Evolutionary conservation across 225 moss, liverwort and hornwort genomes (phyloP), one percentile per base, ranked within the genome.

Genomic region (Rhytidiadelphus loreus): DNA sequence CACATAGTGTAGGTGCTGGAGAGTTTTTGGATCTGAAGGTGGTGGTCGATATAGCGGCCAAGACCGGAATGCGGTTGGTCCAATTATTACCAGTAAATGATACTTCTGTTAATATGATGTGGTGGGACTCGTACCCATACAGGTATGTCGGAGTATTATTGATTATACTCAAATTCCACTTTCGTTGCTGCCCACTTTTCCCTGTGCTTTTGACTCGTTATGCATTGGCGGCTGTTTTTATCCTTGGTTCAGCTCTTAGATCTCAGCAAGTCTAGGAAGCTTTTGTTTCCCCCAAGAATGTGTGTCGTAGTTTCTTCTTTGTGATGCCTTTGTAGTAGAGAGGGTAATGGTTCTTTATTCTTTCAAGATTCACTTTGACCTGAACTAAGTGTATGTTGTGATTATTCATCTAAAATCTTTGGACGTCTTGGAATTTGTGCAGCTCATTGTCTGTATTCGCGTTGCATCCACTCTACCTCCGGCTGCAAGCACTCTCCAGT

Each of bases 121-220:
- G 98, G 98, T 98, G 98, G 98, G 98, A 98, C 50, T 98, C 98
- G 26, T 96, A 98, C 60, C 98, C 98, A 25, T 98, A 98, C 90
- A 98, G 96, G 98, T 98, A 90, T 68, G 39, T 39, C 33, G 24
- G 24, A 30, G 57, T 23, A 12, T 56, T 21, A n/a, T 32, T 33
- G 41, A 74, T 26, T 56, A 35, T 30, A 12, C 21, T 32, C 17
- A 33, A 21, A 62, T 43, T 75, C 33, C 26, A 62, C 55, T 44
- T 44, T 80, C 32, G 18, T 61, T 55, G 53, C 56, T 64, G 30
- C 39, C n/a, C 56, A 46, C 56, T 86, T 60, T 74, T 32, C 44
- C 37, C 50, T 62, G 61, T 41, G 29, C 35, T 60, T 56, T 35
- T 16, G 60, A 50, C 65, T 30, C 35, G 41, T 76, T 26, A 62